These are phyloP conservation scores for Beverwykella pulmonaria DNA, from an alignment of 495 filamentous ascomycete species.

Conservation along the genomic window DNA sequence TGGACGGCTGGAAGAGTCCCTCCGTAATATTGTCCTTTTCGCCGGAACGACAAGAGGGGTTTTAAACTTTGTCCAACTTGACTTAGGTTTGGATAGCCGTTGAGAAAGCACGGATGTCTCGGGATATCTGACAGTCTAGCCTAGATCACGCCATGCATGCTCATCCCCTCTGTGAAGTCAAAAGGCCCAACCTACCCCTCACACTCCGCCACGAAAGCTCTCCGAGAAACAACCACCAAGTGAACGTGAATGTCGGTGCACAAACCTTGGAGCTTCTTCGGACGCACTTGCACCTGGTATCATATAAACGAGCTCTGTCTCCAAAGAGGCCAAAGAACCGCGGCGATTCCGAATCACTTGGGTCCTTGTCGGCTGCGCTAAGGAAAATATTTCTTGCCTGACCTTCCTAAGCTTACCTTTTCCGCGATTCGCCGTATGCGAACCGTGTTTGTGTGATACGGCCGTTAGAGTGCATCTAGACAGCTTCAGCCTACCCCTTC, in stretches of 20 bases:
- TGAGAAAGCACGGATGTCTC: neutral
- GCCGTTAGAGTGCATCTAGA: constrained; percentile 7
- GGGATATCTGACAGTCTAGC: neutral
- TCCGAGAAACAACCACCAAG: neutral
- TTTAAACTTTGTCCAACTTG: neutral
- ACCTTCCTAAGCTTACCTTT: neutral
- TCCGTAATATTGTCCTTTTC: neutral
- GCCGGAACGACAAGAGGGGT: neutral
- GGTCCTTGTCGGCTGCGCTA: neutral
- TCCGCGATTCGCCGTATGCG: neutral
- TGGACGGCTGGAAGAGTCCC: too few species aligned
- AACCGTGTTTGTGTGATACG: neutral
- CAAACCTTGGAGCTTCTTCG: constrained; percentile 4
- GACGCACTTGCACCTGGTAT: neutral
- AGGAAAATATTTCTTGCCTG: neutral
- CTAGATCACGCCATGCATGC: neutral
- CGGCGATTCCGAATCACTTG: neutral
- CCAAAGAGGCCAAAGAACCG: too few species aligned
- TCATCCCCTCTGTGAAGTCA: neutral
- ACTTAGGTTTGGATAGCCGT: neutral
- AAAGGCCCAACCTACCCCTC: neutral
- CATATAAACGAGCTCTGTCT: neutral
- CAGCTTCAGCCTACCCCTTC: constrained; percentile 24
- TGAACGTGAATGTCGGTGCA: neutral
- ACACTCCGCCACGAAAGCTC: neutral